These are phyloP conservation scores for Orobanche coerulescens DNA, from an alignment of 257 asterid genomes.

Conservation along the genomic window DNA sequence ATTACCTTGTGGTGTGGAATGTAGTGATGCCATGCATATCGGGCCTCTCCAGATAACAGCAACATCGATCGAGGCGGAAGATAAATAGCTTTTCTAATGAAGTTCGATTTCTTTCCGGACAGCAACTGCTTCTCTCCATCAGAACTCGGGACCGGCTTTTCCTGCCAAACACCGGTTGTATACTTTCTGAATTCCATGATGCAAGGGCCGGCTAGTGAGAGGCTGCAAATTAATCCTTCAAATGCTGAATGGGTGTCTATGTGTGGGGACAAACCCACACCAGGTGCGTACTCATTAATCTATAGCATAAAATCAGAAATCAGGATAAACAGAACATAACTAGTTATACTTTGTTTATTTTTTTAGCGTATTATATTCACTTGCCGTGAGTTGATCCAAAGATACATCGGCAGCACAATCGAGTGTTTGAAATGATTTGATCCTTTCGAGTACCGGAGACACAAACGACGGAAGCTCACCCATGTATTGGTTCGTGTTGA, in stretches of 20 bases:
- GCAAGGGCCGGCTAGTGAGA: conserved; percentile 91
- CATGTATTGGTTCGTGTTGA: conserved; percentile 60
- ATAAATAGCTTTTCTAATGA: conserved; percentile 60
- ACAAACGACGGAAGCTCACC: conserved; percentile 82
- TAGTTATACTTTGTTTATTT: too few species aligned
- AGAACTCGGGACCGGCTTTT: conserved; percentile 25
- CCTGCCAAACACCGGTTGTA: conserved; percentile 49
- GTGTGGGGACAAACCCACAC: conserved; percentile 94
- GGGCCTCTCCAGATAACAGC: conserved; percentile 77
- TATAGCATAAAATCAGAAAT: too few species aligned
- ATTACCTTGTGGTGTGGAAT: conserved; percentile 96
- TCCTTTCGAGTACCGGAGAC: conserved; percentile 52
- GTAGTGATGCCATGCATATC: conserved; percentile 98
- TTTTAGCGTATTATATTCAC: conserved; percentile 23
- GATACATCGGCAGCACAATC: conserved; percentile 31
- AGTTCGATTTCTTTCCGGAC: conserved; percentile 31
- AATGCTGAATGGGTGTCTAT: conserved; percentile 98
- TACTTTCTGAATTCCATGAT: conserved; percentile 94
- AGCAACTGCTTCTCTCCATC: conserved; percentile 32
- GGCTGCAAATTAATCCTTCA: conserved; percentile 81
- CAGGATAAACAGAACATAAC: background rate
- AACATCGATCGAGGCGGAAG: conserved; percentile 91
- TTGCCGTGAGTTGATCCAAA: conserved; percentile 81
- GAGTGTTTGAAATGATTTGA: conserved; percentile 40
- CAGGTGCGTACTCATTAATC: conserved; percentile 96